Evolutionary conservation across 2,329 filamentous ascomycete species (phyloP), one percentile per base, ranked within the genome.

Genomic region (Trichoderma guizhouense): DNA sequence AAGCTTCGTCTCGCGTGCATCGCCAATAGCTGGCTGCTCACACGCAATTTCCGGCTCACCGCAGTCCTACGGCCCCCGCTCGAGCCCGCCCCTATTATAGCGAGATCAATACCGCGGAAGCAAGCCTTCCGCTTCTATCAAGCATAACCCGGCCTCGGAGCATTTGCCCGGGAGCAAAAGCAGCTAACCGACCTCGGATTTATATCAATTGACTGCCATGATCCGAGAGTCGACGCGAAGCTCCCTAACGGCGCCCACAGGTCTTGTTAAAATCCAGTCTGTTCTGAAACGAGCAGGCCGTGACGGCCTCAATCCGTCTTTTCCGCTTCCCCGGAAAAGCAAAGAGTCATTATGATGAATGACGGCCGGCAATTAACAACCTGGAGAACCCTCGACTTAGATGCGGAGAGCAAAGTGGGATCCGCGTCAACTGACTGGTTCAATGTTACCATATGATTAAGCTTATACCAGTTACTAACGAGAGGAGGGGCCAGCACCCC

Each of bases 91-190:
- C 83, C 82, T 0, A 77, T 80, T 1, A 74, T 83, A 24, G 82
- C 78, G 1, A 75, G 78, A 14, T 79, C 79, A 5, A 82, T 83
- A 78, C 84, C 79, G 61, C 73, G 84, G 28, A 75, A 81, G 36
- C 30, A 60, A 28, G 26, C 15, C 63, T 74, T 80, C 7, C 74
- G 75, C 11, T 84, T 84, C 76, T 84, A 84, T 70, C 73, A 80
- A 73, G 82, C 82, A 21, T n/a, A 34, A 34, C 9, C 30, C 2
- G 82, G 83, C 0, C 83, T 81, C 47, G 82, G 82, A 2, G 83
- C 82, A 5, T 81, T 81, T 43, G 24, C 7, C 26, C 15, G n/a
- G 47, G 39, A 51, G 62, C 24, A 63, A 34, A 43, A 1, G 32
- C 60, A 28, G 21, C n/a, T 62, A 39, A 9, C 32, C 21, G 14